A percentile compares a stretch with the other conserved stretches of the same genome.
phyloP scores from a whole-genome alignment of 345 rosid genomes.

The Turritis glabra region DNA sequence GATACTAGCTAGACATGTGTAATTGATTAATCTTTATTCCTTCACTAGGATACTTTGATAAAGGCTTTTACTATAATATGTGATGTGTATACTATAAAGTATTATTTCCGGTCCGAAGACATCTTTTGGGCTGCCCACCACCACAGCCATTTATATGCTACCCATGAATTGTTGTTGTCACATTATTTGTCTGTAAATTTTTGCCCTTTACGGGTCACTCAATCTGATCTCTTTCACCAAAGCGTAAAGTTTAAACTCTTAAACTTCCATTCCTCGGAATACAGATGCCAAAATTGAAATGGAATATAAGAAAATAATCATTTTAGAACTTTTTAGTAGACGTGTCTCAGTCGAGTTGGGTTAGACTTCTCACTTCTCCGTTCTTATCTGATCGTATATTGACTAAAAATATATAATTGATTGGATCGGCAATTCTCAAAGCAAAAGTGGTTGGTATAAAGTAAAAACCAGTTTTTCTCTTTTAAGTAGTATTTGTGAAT shows the following conservation, averaged over 20 bases:
- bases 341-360: background rate
- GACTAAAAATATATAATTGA: too few species aligned
- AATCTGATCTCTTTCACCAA: background rate
- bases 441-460: background rate
- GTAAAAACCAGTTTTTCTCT: background rate
- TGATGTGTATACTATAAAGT: background rate
- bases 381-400: background rate
- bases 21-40: background rate
- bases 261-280: background rate
- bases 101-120: slow-evolving; percentile 1
- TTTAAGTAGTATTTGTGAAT: background rate
- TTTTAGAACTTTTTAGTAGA: background rate
- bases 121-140: slow-evolving; percentile 33
- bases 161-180: slow-evolving; percentile 33
- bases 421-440: background rate
- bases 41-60: background rate
- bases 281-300: background rate
- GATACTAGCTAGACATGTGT: background rate
- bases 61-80: background rate
- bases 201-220: slow-evolving; percentile 21
- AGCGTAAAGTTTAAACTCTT: background rate
- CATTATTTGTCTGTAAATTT: slow-evolving; percentile 32
- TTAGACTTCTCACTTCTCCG: slow-evolving; percentile 15
- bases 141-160: slow-evolving; percentile 29
- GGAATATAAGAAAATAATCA: background rate